Conservation (phyloP, 1,284 basidiomycete species). For the Ceratobasidium theobromae region DNA sequence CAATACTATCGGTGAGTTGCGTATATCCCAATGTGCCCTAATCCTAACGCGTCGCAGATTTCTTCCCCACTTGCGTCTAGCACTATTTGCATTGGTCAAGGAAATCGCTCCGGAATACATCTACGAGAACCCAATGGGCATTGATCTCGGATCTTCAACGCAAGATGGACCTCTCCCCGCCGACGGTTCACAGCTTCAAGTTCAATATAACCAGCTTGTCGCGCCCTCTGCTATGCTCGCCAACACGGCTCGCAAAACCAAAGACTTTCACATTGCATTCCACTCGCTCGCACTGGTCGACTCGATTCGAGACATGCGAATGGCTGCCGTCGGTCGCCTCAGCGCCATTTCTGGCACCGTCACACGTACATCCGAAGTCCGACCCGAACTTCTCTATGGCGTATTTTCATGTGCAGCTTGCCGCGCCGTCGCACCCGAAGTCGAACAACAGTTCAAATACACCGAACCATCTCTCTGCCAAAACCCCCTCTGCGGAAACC, state of each 20-base stretch:
- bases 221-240: conserved; percentile 60
- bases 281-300: conserved; percentile 93
- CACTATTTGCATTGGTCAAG: conserved; percentile 85
- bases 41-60: conserved; percentile 51
- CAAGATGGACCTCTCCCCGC: conserved; percentile 36
- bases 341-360: conserved; percentile 96
- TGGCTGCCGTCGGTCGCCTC: conserved; percentile 89
- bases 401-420: conserved; percentile 94
- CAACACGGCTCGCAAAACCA: conserved; percentile 48
- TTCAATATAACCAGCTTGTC: conserved; percentile 75
- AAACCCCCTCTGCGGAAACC: conserved; percentile 91
- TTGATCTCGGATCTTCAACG: conserved; percentile 46
- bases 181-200: conserved; percentile 48
- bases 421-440: conserved; percentile 82
- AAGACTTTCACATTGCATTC: conserved; percentile 95
- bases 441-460: conserved; percentile 99
- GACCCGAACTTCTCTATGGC: conserved; percentile 92
- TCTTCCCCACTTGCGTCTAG: conserved; percentile 89
- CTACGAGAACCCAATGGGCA: conserved; percentile 65
- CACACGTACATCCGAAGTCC: conserved; percentile 95
- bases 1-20: conserved; percentile 81
- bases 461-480: conserved; percentile 97
- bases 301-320: conserved; percentile 93
- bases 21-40: not conserved
- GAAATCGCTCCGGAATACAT: conserved; percentile 90